Percentiles rank a stretch among this genome's conserved stretches.
phyloP scores from a whole-genome alignment of 1,284 basidiomycete species.

The Wolfiporia cocos region DNA sequence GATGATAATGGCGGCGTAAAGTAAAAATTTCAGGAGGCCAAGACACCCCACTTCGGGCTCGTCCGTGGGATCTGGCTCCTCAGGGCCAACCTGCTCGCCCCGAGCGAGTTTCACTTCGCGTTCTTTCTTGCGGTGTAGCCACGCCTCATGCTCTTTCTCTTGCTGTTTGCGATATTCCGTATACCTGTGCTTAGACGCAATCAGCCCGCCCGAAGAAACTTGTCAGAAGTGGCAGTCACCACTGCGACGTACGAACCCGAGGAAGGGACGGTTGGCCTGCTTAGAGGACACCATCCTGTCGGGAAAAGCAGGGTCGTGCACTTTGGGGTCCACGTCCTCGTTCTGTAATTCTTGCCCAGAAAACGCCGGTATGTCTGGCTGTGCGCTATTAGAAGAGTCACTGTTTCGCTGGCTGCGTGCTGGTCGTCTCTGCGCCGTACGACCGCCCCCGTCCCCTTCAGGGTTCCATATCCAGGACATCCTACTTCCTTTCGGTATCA shows the following conservation, averaged over 20 bases:
- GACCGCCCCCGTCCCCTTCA: slow-evolving; percentile 30
- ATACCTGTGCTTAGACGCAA: slow-evolving; percentile 38
- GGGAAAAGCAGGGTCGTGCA: slow-evolving; percentile 49
- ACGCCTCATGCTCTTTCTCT: slow-evolving; percentile 55
- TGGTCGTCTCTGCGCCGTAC: slow-evolving; percentile 8
- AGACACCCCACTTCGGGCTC: slow-evolving; percentile 57
- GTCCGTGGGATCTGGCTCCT: slow-evolving; percentile 66
- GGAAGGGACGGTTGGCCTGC: slow-evolving; percentile 74
- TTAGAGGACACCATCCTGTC: slow-evolving; percentile 69
- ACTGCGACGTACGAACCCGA: slow-evolving; percentile 51
- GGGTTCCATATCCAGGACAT: slow-evolving; percentile 54
- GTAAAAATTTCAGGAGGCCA: slow-evolving; percentile 63
- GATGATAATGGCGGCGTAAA: slow-evolving; percentile 47
- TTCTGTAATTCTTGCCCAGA: slow-evolving; percentile 23
- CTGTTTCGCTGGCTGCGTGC: slow-evolving; percentile 13
- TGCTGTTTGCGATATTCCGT: slow-evolving; percentile 60
- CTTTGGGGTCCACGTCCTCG: slow-evolving; percentile 35
- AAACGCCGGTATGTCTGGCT: slow-evolving; percentile 19
- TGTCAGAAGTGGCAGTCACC: no score
- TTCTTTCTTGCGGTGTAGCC: slow-evolving; percentile 64
- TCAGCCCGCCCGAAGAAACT: no score
- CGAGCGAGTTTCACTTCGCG: slow-evolving; percentile 67
- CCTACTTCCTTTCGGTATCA: no score
- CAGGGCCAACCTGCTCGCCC: slow-evolving; percentile 67
- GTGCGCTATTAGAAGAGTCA: slow-evolving; percentile 11